Evolutionary conservation across 2,329 filamentous ascomycete genomes (phyloP), one percentile per base, ranked within the genome.

Genomic region (Ceratocystis huliohia): DNA sequence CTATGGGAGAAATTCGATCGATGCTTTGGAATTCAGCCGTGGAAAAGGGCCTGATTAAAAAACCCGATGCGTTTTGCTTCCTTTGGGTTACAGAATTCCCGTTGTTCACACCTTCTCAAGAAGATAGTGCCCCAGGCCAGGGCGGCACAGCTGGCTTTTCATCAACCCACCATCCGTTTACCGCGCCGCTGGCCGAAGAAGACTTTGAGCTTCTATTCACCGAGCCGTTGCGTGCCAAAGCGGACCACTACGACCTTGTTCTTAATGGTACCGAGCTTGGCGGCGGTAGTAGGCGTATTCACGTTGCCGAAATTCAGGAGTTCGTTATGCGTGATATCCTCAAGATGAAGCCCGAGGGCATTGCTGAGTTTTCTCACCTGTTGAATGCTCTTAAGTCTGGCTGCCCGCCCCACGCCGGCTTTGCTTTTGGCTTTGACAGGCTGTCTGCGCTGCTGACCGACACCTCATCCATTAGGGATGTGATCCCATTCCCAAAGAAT

Each of bases 401-500:
- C 0, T 97, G 94, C 77, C 94, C 94, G 13, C 95, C 94, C 0
- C 94, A 99, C 73, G 92, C 94, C 0, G 94, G 94, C 0, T 88
- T 99, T 69, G 94, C 94, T 0, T 78, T 99, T 17, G 94, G 94
- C 0, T 96, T 96, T 74, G 94, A 99, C 74, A 82, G 94, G 3
- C 76, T 99, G 62, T 81, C 94, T 48, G 88, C 93, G 0, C 78
- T 96, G 0, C 83, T 99, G 80, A 83, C 88, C 25, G 88, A 87
- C 1, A 87, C 83, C 41, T 81, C 88, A 10, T 91, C 88, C 1
- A 88, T 99, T 2, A 81, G 89, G 68, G 93, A 99, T 77, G 93
- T 99, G 1, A 96, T 99, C 75, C 92, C 92, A 0, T 99, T 99
- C 73, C 95, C 94, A 0, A 99, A 99, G 79, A 92, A 85, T 69